These are phyloP conservation scores for Ichthyophthirius multifiliis DNA, from an alignment of 169 alveolate species.

Conservation along the genomic window DNA sequence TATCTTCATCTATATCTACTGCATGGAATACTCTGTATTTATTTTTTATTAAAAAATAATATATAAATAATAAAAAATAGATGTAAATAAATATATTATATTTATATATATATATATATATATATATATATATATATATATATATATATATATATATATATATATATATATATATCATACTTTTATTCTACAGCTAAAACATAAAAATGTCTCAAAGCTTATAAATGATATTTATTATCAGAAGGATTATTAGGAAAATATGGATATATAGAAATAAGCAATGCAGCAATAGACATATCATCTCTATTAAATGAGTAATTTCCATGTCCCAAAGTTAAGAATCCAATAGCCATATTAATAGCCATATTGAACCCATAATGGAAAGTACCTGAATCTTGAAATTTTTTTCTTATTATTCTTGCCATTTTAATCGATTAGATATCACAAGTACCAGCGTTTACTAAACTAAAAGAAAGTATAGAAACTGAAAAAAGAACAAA, in stretches of 20 bases:
- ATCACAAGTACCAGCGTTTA: constrained; percentile 88
- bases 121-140: too few species aligned
- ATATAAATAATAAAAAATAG: background rate
- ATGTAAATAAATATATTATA: too few species aligned
- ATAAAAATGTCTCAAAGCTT: constrained; percentile 86
- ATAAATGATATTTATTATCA: constrained; percentile 81
- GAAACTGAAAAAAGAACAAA: constrained; percentile 77
- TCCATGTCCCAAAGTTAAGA: constrained; percentile 83
- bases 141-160: background rate
- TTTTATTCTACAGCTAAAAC: constrained; percentile 74
- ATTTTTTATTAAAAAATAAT: background rate
- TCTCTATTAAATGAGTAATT: constrained; percentile 68
- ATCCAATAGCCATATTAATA: constrained; percentile 80
- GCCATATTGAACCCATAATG: constrained; percentile 84
- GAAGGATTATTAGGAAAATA: constrained; percentile 71
- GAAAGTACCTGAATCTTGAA: constrained; percentile 64
- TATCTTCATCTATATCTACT: background rate
- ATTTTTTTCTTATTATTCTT: constrained; percentile 74
- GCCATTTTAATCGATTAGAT: constrained; percentile 62
- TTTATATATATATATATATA: too few species aligned
- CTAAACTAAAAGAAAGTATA: constrained; percentile 65
- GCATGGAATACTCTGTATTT: constrained; percentile 2
- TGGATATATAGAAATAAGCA: constrained; percentile 76
- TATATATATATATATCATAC: background rate
- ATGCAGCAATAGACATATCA: constrained; percentile 71